Evolutionary conservation across 148 eudicot species (phyloP).

Genomic region (Cornus suecica): DNA sequence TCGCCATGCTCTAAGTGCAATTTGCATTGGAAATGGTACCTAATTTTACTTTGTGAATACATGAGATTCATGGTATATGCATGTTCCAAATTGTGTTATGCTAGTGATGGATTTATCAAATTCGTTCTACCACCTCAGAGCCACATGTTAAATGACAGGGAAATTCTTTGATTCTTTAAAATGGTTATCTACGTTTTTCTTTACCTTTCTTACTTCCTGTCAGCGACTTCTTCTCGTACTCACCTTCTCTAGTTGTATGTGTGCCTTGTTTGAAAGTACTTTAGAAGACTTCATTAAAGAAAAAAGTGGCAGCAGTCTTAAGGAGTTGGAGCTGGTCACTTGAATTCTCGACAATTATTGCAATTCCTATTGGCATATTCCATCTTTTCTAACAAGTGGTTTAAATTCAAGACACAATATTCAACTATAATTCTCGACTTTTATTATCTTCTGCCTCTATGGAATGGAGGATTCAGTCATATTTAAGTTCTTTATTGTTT

Average conservation of each 20-base stretch:
- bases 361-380: neutral
- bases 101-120: no score
- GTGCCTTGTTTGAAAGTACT: neutral
- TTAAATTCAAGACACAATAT: no score
- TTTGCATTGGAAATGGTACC: constrained; percentile 93
- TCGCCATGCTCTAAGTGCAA: constrained; percentile 82
- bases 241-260: neutral
- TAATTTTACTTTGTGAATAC: constrained; percentile 5
- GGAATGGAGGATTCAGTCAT: no score
- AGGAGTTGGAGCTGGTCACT: neutral
- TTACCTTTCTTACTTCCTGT: neutral
- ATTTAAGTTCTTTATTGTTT: no score
- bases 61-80: neutral
- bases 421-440: no score
- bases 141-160: neutral
- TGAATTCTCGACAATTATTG: neutral
- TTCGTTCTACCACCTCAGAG: neutral
- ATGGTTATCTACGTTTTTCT: neutral
- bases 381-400: no score
- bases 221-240: neutral
- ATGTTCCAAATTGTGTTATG: neutral
- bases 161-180: neutral
- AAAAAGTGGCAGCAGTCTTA: neutral
- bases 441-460: no score
- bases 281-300: neutral